A percentile compares a stretch with the other conserved stretches of the same genome.
phyloP scores from a whole-genome alignment of 169 alveolate genomes.

The Eimeria mitis region DNA sequence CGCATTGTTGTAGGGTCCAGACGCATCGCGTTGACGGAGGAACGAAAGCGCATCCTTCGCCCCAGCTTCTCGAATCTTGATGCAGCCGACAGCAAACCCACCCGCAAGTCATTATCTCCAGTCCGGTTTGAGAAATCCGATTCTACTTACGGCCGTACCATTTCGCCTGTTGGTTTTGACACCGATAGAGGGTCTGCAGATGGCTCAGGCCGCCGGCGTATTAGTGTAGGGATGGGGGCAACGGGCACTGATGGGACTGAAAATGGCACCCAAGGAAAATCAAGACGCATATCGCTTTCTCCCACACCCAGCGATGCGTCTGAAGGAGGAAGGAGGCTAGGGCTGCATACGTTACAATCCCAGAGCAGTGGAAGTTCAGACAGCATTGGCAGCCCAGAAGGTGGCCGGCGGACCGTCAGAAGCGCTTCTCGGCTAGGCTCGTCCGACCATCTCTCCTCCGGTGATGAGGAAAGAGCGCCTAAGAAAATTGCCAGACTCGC shows the following conservation, averaged over 20 bases:
- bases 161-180: conserved; percentile 54
- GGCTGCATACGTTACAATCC: conserved; percentile 29
- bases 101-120: conserved; percentile 27
- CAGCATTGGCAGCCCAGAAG: neutral
- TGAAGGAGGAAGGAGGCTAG: neutral
- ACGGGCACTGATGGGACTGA: neutral
- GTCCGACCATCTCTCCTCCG: conserved; percentile 1
- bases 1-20: neutral
- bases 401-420: conserved; percentile 38
- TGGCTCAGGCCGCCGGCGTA: conserved; percentile 49
- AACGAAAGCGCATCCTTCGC: conserved; percentile 59
- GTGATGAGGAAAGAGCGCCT: conserved; percentile 9
- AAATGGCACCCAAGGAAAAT: conserved; percentile 7
- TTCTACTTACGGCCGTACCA: conserved; percentile 20
- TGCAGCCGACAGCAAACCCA: neutral
- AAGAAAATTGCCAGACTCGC: conserved; percentile 29
- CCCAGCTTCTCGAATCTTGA: conserved; percentile 45
- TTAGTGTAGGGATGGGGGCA: neutral
- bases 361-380: conserved; percentile 48
- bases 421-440: conserved; percentile 7
- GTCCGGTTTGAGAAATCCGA: neutral
- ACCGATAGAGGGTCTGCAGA: neutral
- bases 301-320: conserved; percentile 28
- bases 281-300: conserved; percentile 47
- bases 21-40: neutral